Conservation (phyloP, 2,329 filamentous ascomycete genomes). For the Aspergillus sp. region DNA sequence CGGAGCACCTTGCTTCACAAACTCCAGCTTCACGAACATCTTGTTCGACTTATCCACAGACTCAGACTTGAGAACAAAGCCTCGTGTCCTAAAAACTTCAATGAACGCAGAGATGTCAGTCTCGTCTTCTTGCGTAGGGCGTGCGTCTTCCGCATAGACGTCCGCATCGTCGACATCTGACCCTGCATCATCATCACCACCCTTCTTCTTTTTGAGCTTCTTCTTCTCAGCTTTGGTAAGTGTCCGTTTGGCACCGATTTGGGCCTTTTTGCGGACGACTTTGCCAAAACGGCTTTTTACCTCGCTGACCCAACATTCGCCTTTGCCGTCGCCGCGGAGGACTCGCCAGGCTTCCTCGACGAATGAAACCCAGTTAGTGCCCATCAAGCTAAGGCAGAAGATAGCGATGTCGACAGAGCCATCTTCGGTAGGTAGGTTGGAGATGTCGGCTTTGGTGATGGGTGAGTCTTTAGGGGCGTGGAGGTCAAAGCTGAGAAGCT, state of each 20-base stretch:
- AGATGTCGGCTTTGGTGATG: conserved; percentile 87
- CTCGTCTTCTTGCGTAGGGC: conserved; percentile 62
- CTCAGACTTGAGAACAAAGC: conserved; percentile 77
- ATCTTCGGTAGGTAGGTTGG: conserved; percentile 73
- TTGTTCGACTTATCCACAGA: conserved; percentile 82
- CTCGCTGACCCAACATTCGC: conserved; percentile 95
- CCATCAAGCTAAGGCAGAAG: conserved; percentile 97
- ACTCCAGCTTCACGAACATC: conserved; percentile 98
- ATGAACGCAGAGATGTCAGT: conserved; percentile 89
- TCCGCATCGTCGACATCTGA: conserved; percentile 51
- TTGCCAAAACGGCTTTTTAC: conserved; percentile 89
- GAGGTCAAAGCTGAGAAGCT: conserved; percentile 82
- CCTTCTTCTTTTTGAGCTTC: conserved; percentile 48
- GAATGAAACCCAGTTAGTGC: conserved; percentile 97
- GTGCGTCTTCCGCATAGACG: conserved; percentile 50
- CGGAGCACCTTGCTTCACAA: conserved; percentile 76
- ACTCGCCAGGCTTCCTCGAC: conserved; percentile 93
- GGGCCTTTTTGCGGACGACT: conserved; percentile 47
- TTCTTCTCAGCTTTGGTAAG: conserved; percentile 45
- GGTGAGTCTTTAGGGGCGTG: conserved; percentile 68
- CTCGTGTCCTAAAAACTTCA: conserved; percentile 74
- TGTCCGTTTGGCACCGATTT: conserved; percentile 37
- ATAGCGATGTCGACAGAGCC: conserved; percentile 81
- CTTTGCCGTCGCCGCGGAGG: conserved; percentile 75
- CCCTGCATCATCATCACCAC: conserved; percentile 46